These are phyloP conservation scores for Neurospora sp. DNA, from an alignment of 495 filamentous ascomycete species.

Conservation along the genomic window DNA sequence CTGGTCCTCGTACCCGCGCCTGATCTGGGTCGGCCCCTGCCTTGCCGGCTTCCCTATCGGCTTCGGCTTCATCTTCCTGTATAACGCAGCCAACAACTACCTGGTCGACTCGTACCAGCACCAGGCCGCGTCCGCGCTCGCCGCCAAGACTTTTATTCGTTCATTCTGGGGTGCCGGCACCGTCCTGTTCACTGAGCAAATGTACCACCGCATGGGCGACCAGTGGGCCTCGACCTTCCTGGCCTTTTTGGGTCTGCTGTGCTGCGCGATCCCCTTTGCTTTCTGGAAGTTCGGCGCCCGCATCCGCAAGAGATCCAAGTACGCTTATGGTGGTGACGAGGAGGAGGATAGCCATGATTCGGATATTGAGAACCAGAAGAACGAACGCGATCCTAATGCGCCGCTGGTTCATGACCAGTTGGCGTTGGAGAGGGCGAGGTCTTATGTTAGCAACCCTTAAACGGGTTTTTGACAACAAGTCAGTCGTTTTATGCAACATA, in stretches of 20 bases:
- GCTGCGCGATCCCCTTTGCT: constrained; percentile 65
- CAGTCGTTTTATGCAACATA: not conserved
- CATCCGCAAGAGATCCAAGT: constrained; percentile 55
- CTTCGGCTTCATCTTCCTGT: constrained; percentile 80
- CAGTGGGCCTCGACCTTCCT: constrained; percentile 67
- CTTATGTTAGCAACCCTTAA: constrained; percentile 37
- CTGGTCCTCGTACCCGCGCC: constrained; percentile 58
- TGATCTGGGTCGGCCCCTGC: constrained; percentile 61
- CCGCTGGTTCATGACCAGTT: constrained; percentile 18
- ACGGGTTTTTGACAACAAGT: not conserved
- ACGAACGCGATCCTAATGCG: constrained; percentile 9
- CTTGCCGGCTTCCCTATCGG: constrained; percentile 69
- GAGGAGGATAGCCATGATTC: constrained; percentile 5
- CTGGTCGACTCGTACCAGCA: constrained; percentile 74
- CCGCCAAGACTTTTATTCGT: constrained; percentile 71
- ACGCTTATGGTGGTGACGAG: constrained; percentile 48
- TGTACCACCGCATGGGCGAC: constrained; percentile 62
- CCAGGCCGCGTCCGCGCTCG: constrained; percentile 76
- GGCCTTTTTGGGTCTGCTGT: constrained; percentile 59
- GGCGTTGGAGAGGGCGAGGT: constrained; percentile 29
- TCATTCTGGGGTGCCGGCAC: constrained; percentile 68
- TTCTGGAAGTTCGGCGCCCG: constrained; percentile 65
- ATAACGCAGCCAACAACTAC: constrained; percentile 80
- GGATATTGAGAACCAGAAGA: constrained; percentile 19
- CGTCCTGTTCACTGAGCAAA: constrained; percentile 71